Conservation (phyloP, 2,329 filamentous ascomycete genomes). For the Colletotrichum trifolii region DNA sequence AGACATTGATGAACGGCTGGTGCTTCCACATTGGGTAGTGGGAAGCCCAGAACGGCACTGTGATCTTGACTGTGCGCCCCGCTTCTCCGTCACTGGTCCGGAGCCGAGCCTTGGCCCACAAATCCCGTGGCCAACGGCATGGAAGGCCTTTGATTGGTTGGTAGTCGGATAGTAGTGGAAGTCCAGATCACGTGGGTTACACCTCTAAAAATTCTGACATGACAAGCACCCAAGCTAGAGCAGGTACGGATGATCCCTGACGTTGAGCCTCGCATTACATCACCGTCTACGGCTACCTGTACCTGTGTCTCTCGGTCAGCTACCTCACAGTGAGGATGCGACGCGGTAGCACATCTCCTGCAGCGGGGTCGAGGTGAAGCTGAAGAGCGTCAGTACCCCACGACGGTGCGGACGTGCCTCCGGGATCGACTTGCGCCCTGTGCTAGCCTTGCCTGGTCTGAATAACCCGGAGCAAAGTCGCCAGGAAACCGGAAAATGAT, state of each 20-base stretch:
- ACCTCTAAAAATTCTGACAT: conserved; percentile 26
- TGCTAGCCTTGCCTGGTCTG: conserved; percentile 18
- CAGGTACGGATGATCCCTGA: conserved; percentile 10
- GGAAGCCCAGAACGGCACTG: conserved; percentile 15
- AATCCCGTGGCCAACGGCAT: conserved; percentile 17
- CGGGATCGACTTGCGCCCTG: background rate
- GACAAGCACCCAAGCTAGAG: conserved; percentile 2
- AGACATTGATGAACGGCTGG: conserved; percentile 12
- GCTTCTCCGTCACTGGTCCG: conserved; percentile 34
- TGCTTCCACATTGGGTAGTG: background rate
- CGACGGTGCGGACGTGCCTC: background rate
- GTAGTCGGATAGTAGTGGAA: background rate
- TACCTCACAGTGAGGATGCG: too few relatives aligned
- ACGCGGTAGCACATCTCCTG: too few relatives aligned
- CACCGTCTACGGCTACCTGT: background rate
- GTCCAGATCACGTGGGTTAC: conserved; percentile 23
- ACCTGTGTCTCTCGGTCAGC: background rate
- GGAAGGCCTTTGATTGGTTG: conserved; percentile 13
- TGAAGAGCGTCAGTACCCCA: too few relatives aligned
- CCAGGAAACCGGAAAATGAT: conserved; percentile 3
- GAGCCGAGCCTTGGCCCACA: conserved; percentile 20
- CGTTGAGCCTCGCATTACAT: conserved; percentile 24
- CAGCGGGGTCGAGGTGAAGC: too few relatives aligned
- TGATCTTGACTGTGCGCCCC: conserved; percentile 28
- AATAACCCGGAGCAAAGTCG: conserved; percentile 6